Conservation (phyloP, 306 rosid species). For the Dryas alaskensis region DNA sequence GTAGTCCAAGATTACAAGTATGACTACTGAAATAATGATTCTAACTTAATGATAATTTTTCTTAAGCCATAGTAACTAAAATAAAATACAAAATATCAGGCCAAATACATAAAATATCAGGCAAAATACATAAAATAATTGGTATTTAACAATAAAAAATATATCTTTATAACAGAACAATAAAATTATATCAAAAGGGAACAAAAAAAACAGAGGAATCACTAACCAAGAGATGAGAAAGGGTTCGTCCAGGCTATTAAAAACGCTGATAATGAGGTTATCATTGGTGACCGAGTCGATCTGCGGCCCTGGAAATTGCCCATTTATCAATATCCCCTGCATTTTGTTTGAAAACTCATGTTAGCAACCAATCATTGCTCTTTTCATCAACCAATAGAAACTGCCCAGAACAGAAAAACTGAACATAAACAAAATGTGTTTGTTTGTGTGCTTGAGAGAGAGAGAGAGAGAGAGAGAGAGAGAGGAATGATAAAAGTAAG, state of each 20-base stretch:
- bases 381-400: background rate
- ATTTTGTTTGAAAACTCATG: slow-evolving; percentile 16
- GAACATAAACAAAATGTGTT: background rate
- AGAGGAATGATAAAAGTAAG: background rate
- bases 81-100: too few relatives aligned
- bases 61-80: too few relatives aligned
- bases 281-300: slow-evolving; percentile 80
- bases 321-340: slow-evolving; percentile 87
- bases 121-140: background rate
- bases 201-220: slow-evolving; percentile 5
- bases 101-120: background rate
- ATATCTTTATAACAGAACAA: background rate
- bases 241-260: slow-evolving; percentile 83
- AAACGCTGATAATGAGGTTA: slow-evolving; percentile 71
- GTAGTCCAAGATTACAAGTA: background rate
- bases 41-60: too few relatives aligned
- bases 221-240: slow-evolving; percentile 78
- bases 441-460: background rate
- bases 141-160: background rate
- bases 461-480: background rate
- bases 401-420: background rate
- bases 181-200: too few relatives aligned
- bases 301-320: slow-evolving; percentile 91
- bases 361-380: background rate
- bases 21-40: too few relatives aligned